Conservation (phyloP, 768 basidiomycete species). For the Daedaleopsis sinensis region DNA sequence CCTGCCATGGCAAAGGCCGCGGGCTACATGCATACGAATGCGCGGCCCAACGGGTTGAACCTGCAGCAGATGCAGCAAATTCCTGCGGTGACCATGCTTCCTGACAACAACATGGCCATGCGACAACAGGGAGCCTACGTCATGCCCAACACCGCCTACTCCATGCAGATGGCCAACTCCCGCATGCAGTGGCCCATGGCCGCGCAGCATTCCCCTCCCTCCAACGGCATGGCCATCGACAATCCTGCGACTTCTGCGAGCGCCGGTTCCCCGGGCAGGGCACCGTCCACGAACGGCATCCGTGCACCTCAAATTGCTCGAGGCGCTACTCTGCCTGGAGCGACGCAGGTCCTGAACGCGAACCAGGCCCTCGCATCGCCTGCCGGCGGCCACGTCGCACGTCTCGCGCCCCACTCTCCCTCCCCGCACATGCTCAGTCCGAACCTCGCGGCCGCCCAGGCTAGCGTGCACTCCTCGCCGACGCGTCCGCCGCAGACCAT, state of each 20-base stretch:
- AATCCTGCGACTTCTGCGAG: slow-evolving; percentile 39
- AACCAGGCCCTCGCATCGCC: slow-evolving; percentile 27
- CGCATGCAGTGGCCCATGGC: slow-evolving; percentile 44
- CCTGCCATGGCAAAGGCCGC: slow-evolving; percentile 44
- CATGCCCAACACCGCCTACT: slow-evolving; percentile 40
- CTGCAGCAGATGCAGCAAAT: slow-evolving; percentile 59
- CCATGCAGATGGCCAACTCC: slow-evolving; percentile 42
- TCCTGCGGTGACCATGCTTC: slow-evolving; percentile 37
- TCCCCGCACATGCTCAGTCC: slow-evolving; percentile 35
- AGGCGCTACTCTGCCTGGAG: slow-evolving; percentile 14
- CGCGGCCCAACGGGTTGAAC: slow-evolving; percentile 46
- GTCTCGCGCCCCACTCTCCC: slow-evolving; percentile 31
- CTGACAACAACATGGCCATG: slow-evolving; percentile 27
- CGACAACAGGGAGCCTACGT: slow-evolving; percentile 40
- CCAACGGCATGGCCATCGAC: slow-evolving; percentile 33
- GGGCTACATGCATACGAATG: slow-evolving; percentile 35
- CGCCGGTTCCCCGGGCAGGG: slow-evolving; percentile 43
- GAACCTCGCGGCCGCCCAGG: slow-evolving; percentile 27
- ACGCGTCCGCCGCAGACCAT: slow-evolving; percentile 32
- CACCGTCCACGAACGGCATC: slow-evolving; percentile 62
- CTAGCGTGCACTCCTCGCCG: slow-evolving; percentile 33
- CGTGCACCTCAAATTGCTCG: slow-evolving; percentile 36
- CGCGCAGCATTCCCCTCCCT: slow-evolving; percentile 17
- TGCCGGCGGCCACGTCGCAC: slow-evolving; percentile 25
- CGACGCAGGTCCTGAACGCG: slow-evolving; percentile 17